Base-by-base conservation (phyloP, 352 stramenopile species). In the Aphanomyces astaci region DNA sequence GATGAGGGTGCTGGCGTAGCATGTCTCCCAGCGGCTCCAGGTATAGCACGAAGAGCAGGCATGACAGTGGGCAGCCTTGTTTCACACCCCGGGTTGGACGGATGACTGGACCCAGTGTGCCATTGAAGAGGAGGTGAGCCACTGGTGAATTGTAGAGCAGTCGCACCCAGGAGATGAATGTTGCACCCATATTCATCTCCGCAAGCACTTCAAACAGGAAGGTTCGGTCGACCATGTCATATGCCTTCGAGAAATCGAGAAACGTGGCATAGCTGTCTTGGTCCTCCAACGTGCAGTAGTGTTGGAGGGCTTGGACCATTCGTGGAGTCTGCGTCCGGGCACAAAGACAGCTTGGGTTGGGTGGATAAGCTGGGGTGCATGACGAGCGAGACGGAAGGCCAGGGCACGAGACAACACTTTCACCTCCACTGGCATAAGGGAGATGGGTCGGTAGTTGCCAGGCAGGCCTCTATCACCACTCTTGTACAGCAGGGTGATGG, bases 201-300 rank as follows among this genome's bases (percentile, higher is more conserved):
- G 32, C 49, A 17, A 77, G 64, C 2, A 77, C 51, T 0, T 56
- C 39, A 2, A 57, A 32, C 32, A 75, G 55, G 39, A 75, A 75
- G 45, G 0, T 19, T 55, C 64, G 70, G 55, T 73, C 43, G 19
- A 77, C 73, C 11, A 67, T 67, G 51, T 71, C 65, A 13, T 75
- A 76, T 0, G 69, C n/a, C 54, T 76, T 76, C 7, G 62, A 56
- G 25, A 74, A 74, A 32, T 74, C 66, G n/a, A 76, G 53, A 36
- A 76, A 76, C 1, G 66, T 36, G 2, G 70, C 72, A 19, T 62
- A 48, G 3, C 46, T 52, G 9, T 67, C 53, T 4, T 63, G 2
- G 0, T 73, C 54, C 17, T 31, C 15, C 10, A 9, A 4, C 0
- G 66, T 67, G 17, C 63, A 32, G 4, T 40, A 19, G n/a, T 78